Evolutionary conservation across 1,284 basidiomycete species (phyloP), one percentile per base, ranked within the genome.

Genomic region (Leccinum subspadiceum): DNA sequence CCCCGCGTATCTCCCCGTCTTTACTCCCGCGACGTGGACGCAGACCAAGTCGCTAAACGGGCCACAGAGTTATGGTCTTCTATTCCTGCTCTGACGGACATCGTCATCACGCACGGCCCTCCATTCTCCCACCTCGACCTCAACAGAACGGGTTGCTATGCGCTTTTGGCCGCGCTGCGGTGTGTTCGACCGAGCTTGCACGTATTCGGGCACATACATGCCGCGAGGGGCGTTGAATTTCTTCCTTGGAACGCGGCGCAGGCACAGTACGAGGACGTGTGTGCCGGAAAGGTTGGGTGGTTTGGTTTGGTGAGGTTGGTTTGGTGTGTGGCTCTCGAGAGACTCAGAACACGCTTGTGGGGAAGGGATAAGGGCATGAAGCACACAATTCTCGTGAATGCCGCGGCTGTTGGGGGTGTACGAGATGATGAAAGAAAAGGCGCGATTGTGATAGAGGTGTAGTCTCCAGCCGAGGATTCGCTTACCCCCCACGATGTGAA

Each of bases 181-280:
- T 61, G 64, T 8, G 61, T 75, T 5, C 69, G 70, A 39, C 79
- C 78, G 7, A 60, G 59, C 26, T 56, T 78, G 26, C 76, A 78
- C 61, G 73, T 80, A 5, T 80, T 76, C 58, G 79, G 79, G 6
- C 78, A 80, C 58, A 74, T 79, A 49, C 79, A 81, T 60, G 73
- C 66, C 26, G 76, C 65, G 7, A 68, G 75, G 22, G 78, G 77
- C 20, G 48, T 65, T n/a, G 68, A 76, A 55, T 29, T 8, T 22
- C 57, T 77, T 8, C 29, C 31, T 31, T 80, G 77, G 77, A 60
- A 65, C 49, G 17, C 37, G 5, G 65, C 63, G 7, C 74, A 78
- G 63, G 56, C 33, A 51, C 64, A 65, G 44, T 79, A 74, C 54
- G 77, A 78, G 60, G 60, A 64, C 6, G 56, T 76, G 9, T 71